These are phyloP conservation scores for Russula ochroleuca DNA, from an alignment of 768 basidiomycete species.

Conservation along the genomic window DNA sequence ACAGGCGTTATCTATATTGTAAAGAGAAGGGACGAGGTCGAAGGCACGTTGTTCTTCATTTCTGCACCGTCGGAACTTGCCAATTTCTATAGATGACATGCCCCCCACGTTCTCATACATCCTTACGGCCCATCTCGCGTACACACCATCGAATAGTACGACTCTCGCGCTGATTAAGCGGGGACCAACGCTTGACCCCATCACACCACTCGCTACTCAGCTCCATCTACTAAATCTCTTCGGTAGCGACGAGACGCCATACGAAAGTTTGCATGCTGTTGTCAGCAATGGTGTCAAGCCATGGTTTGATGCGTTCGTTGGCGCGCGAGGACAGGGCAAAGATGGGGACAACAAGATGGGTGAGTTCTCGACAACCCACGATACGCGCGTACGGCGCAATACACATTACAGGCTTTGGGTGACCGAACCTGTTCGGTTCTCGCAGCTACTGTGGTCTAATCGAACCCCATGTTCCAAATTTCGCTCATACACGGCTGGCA, in stretches of 20 bases:
- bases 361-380: conserved; percentile 27
- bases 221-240: conserved; percentile 91
- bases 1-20: conserved; percentile 79
- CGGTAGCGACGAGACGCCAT: conserved; percentile 83
- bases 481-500: conserved; percentile 28
- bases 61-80: conserved; percentile 5
- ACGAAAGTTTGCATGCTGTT: conserved; percentile 92
- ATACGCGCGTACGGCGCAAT: neutral
- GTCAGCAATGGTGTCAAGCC: conserved; percentile 95
- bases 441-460: neutral
- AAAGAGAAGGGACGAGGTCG: conserved; percentile 68
- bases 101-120: conserved; percentile 61
- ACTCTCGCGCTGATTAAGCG: conserved; percentile 96
- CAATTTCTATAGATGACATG: conserved; percentile 51
- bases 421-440: neutral
- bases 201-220: conserved; percentile 76
- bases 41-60: conserved; percentile 46
- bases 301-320: conserved; percentile 98
- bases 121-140: conserved; percentile 68
- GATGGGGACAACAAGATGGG: conserved; percentile 83
- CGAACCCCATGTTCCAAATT: neutral
- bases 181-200: conserved; percentile 71
- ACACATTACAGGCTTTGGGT: neutral
- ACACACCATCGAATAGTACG: conserved; percentile 73
- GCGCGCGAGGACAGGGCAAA: conserved; percentile 69